Percentiles rank a stretch among this genome's conserved stretches.
phyloP scores from a whole-genome alignment of 2,329 filamentous ascomycete species.

The Scedosporium aurantiacum region DNA sequence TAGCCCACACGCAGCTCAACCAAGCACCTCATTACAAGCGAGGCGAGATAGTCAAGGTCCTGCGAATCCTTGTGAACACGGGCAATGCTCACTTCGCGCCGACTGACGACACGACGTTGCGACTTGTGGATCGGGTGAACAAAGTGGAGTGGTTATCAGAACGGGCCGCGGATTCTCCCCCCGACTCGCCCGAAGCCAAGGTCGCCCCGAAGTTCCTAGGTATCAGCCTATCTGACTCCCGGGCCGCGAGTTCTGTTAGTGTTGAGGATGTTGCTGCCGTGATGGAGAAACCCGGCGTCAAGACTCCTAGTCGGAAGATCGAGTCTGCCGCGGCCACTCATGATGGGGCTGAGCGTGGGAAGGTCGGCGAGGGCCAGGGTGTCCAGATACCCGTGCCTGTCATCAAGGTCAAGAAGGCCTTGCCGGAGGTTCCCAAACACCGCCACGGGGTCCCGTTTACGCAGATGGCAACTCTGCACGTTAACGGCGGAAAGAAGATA shows the following conservation, averaged over 20 bases:
- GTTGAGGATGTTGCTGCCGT: constrained; percentile 69
- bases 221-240: constrained; percentile 55
- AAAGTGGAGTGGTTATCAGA: constrained; percentile 58
- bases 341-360: not conserved
- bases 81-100: constrained; percentile 67
- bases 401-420: constrained; percentile 30
- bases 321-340: not conserved
- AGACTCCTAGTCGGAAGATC: constrained; percentile 59
- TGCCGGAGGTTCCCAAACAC: constrained; percentile 46
- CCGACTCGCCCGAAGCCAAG: constrained; percentile 18
- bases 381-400: not conserved
- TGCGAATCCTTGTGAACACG: constrained; percentile 58
- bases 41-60: constrained; percentile 66
- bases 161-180: constrained; percentile 18
- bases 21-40: constrained; percentile 85
- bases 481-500: constrained; percentile 22
- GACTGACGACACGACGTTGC: constrained; percentile 67
- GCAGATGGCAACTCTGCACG: constrained; percentile 12
- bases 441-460: constrained; percentile 39
- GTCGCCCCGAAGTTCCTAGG: constrained; percentile 53
- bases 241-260: constrained; percentile 62
- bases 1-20: constrained; percentile 84
- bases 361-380: not conserved
- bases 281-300: constrained; percentile 70
- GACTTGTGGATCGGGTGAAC: constrained; percentile 64